Evolutionary conservation across 495 filamentous ascomycete genomes (phyloP).

Genomic region (Endocarpon pusillum): DNA sequence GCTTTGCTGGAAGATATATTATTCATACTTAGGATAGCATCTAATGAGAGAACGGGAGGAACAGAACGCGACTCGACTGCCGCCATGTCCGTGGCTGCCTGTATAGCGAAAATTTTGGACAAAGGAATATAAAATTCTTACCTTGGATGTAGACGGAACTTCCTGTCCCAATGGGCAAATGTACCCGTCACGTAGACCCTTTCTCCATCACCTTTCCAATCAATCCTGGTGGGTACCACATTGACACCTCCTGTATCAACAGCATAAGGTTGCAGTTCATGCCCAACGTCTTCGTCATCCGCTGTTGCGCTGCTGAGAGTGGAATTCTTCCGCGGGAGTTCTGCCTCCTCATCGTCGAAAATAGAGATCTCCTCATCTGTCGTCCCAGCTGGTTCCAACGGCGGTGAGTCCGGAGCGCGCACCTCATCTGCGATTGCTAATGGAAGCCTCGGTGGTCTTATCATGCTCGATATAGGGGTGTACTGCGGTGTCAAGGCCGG

Average conservation of each 20-base stretch:
- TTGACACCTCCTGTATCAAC: conserved; percentile 37
- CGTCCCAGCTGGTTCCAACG: conserved; percentile 37
- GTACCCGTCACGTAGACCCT: conserved; percentile 95
- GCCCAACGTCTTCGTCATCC: conserved; percentile 64
- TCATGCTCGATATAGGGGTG: conserved; percentile 35
- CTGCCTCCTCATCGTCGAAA: conserved; percentile 27
- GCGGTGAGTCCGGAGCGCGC: conserved; percentile 72
- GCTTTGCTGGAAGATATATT: not conserved
- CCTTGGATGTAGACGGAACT: conserved; percentile 70
- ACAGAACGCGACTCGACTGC: too few species aligned
- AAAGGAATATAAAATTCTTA: conserved; percentile 22
- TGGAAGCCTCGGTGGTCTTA: conserved; percentile 70
- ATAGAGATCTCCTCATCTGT: conserved; percentile 26
- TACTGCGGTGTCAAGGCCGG: conserved; percentile 33
- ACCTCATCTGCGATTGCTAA: conserved; percentile 82
- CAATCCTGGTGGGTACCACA: conserved; percentile 58
- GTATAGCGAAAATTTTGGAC: too few species aligned
- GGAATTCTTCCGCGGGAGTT: conserved; percentile 39
- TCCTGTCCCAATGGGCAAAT: conserved; percentile 88
- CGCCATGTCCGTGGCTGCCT: too few species aligned
- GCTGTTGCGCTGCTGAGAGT: conserved; percentile 50
- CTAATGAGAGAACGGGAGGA: too few species aligned
- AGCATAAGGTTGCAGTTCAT: conserved; percentile 45
- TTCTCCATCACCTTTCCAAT: conserved; percentile 64
- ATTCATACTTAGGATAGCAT: too few species aligned